Evolutionary conservation across 169 alveolate genomes (phyloP), one percentile per base, ranked within the genome.

Genomic region (Plasmodium sp.): DNA sequence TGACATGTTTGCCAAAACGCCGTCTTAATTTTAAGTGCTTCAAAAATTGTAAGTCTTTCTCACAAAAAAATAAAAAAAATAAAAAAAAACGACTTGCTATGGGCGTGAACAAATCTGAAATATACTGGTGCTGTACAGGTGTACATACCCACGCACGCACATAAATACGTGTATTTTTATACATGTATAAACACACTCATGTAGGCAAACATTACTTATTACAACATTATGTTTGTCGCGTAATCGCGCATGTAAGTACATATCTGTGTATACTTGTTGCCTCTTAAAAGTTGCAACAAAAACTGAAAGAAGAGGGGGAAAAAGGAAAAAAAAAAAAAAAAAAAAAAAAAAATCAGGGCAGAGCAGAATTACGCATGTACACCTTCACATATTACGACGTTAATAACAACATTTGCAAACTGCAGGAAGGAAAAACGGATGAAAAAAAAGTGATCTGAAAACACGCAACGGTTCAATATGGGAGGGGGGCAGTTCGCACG

Each of bases 111-210:
- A 80, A 67, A 67, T 67, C 39, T 18, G 77, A 67, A 39, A 67
- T 31, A 27, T 27, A 22, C 10, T 18, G 77, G 33, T 67, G 18
- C 39, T 18, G 39, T 67, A 31, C 39, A 67, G 1, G 51, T 80
- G 73, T 22, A 83, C 72, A 83, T 83, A 18, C 31, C 9, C n/a
- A 36, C 84, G 84, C 31, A 33, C 71, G 84, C 34, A 80, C 71
- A 51, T 80, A 31, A 18, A 67, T 67, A 67, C n/a, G 39, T 10
- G 77, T 67, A 22, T n/a, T 51, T 51, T 67, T 31, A 67, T 67
- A 67, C 27, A 27, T 67, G n/a, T 67, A 67, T 31, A 67, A 67
- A 67, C n/a, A 67, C 16, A 67, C n/a, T 5, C 18, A 31, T 67
- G 77, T 67, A 67, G 33, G 39, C 16, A 67, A 67, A 67, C 14